Conservation (phyloP, 257 asterid genomes). For the Anisodus acutangulus region DNA sequence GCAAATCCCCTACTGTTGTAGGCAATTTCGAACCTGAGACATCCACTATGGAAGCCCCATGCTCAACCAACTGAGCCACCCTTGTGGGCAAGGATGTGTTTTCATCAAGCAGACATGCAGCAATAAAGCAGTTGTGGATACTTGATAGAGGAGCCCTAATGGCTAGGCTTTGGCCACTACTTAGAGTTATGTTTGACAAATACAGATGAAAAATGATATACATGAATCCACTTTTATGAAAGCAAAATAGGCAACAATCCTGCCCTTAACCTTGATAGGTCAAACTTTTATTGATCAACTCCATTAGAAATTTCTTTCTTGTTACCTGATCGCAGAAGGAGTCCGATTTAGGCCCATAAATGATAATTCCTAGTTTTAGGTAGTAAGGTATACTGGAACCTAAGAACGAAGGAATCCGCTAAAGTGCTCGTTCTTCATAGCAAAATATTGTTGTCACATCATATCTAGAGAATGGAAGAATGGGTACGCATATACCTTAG, state of each 20-base stretch:
- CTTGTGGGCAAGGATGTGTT: background rate
- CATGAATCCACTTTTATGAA: background rate
- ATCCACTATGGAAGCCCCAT: background rate
- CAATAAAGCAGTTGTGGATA: background rate
- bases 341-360: too few species aligned
- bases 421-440: too few species aligned
- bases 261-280: background rate
- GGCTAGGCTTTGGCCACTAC: background rate
- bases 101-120: background rate
- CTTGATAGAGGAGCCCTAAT: background rate
- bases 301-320: background rate
- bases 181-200: background rate
- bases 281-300: background rate
- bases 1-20: background rate
- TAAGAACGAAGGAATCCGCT: too few species aligned
- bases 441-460: too few species aligned
- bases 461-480: too few species aligned
- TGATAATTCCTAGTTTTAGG: too few species aligned
- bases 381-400: too few species aligned
- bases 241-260: background rate
- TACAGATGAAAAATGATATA: background rate
- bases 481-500: too few species aligned
- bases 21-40: background rate
- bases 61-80: background rate
- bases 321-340: too few species aligned